Conservation (phyloP, 2,329 filamentous ascomycete species). For the Neophaeococcomyces mojaviensis region DNA sequence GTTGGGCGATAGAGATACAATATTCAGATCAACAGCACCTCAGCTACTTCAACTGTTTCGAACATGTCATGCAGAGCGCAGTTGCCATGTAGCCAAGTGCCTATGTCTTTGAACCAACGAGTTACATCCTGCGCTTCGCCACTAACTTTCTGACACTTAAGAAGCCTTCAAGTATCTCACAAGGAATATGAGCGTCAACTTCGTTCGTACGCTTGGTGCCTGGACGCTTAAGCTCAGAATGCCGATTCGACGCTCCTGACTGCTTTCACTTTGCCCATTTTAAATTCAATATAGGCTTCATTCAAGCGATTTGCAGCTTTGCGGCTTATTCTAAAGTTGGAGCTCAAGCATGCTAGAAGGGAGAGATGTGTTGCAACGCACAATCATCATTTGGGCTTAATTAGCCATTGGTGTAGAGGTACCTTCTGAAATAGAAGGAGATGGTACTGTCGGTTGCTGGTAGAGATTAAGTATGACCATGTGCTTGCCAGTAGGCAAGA, state of each 20-base stretch:
- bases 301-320: too few species aligned
- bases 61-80: slow-evolving; percentile 41
- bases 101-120: slow-evolving; percentile 48
- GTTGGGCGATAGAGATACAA: slow-evolving; percentile 42
- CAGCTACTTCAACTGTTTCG: slow-evolving; percentile 37
- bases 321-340: not conserved
- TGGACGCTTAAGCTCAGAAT: slow-evolving; percentile 34
- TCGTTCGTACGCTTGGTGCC: slow-evolving; percentile 44
- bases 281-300: too few species aligned
- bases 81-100: slow-evolving; percentile 45
- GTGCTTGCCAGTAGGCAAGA: too few species aligned
- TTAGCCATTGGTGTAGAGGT: too few species aligned
- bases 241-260: slow-evolving; percentile 12
- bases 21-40: slow-evolving; percentile 37
- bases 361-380: too few species aligned
- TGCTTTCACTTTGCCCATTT: slow-evolving; percentile 26
- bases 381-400: too few species aligned
- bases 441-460: too few species aligned
- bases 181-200: slow-evolving; percentile 40
- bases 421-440: too few species aligned
- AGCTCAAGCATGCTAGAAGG: not conserved
- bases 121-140: slow-evolving; percentile 35
- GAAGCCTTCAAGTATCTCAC: slow-evolving; percentile 33
- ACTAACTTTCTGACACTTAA: slow-evolving; percentile 33
- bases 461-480: too few species aligned